Conservation (phyloP, 345 rosid species). For the Moricandia moricandioides region DNA sequence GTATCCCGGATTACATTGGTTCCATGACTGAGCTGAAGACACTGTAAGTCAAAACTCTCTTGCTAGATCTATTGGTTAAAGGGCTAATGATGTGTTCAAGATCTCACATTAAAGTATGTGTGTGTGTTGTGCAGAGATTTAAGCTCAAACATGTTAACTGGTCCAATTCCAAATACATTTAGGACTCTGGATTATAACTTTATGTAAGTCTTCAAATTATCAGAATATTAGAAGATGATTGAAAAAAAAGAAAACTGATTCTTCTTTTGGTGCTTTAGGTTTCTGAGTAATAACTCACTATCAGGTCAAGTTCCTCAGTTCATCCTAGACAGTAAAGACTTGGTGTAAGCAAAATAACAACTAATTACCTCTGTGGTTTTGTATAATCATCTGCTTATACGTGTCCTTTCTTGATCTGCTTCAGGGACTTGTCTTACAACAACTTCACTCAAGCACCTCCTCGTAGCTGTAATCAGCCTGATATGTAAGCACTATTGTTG, state of each 20-base stretch:
- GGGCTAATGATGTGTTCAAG: background rate
- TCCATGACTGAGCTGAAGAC: conserved; percentile 29
- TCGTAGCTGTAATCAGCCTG: background rate
- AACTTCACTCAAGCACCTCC: conserved; percentile 54
- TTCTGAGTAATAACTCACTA: conserved; percentile 68
- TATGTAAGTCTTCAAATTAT: conserved; percentile 45
- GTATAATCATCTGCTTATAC: background rate
- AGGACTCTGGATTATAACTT: background rate
- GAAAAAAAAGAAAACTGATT: background rate
- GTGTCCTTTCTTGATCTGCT: background rate
- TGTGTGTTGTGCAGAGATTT: conserved; percentile 53
- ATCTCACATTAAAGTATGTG: background rate
- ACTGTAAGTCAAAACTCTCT: conserved; percentile 50
- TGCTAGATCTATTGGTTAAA: background rate
- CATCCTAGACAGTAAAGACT: conserved; percentile 28
- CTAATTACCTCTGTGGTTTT: background rate
- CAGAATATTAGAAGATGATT: background rate
- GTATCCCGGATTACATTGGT: conserved; percentile 53
- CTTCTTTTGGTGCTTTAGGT: conserved; percentile 42
- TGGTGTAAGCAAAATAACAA: conserved; percentile 40
- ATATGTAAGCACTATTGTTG: background rate
- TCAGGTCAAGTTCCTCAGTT: conserved; percentile 62
- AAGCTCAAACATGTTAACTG: conserved; percentile 71
- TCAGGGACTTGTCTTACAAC: conserved; percentile 90
- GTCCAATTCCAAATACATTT: conserved; percentile 45